Percentiles rank a stretch among this genome's conserved stretches.
phyloP scores from a whole-genome alignment of 495 filamentous ascomycete genomes.

The Penicillium subrubescens region DNA sequence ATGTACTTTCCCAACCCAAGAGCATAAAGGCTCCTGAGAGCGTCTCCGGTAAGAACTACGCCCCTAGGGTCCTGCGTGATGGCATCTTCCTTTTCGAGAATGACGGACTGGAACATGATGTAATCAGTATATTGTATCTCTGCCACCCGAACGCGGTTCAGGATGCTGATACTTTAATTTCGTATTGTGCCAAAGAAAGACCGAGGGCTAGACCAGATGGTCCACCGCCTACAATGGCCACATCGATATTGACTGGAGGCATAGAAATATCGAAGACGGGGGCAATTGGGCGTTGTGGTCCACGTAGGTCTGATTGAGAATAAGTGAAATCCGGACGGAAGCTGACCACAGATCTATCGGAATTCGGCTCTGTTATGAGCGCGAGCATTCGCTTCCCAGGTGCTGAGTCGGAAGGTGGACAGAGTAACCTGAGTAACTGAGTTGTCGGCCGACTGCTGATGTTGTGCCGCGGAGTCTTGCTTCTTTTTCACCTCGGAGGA shows the following conservation, averaged over 20 bases:
- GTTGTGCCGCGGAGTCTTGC: background rate
- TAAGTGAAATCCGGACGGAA: background rate
- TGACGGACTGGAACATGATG: constrained; percentile 6
- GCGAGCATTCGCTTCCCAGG: background rate
- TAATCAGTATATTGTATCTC: background rate
- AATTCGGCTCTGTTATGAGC: background rate
- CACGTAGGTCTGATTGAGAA: background rate
- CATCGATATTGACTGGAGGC: background rate
- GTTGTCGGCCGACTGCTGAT: background rate
- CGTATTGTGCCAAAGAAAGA: constrained; percentile 27
- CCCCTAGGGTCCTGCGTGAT: constrained; percentile 47
- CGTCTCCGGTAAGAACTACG: constrained; percentile 45
- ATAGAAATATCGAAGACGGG: background rate
- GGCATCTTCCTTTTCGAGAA: constrained; percentile 43
- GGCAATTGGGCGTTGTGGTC: background rate
- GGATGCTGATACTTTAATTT: constrained; percentile 31
- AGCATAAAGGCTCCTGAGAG: constrained; percentile 38
- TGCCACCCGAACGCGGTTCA: background rate
- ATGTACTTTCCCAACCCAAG: constrained; percentile 41
- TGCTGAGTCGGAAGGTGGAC: background rate
- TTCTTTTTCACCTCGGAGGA: background rate
- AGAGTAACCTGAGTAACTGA: background rate
- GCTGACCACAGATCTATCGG: background rate
- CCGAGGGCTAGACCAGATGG: constrained; percentile 38
- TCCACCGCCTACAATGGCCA: constrained; percentile 43